Evolutionary conservation across 2,329 filamentous ascomycete genomes (phyloP), one percentile per base, ranked within the genome.

Genomic region (Sporothrix euskadiensis): DNA sequence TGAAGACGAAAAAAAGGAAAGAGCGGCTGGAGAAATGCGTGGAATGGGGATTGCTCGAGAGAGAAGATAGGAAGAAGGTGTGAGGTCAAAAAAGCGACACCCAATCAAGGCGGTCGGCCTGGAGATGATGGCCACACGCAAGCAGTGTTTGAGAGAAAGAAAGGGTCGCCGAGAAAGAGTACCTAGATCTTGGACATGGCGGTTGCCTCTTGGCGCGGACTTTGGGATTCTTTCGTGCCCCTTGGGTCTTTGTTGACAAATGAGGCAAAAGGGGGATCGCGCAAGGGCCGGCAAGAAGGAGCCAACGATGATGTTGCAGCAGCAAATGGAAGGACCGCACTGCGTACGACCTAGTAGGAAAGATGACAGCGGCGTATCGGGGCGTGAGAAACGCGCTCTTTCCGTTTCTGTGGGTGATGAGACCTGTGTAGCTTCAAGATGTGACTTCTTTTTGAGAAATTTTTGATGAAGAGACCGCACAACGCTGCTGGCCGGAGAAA

Each of bases 151-250:
- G 44, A 49, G 39, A 57, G 54, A 32, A 72, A 73, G 70, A 75
- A 75, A 63, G 69, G 66, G 54, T 75, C 76, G 75, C 76, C 76
- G 74, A 73, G 69, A 73, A 77, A 77, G 76, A 77, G 69, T 76
- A 75, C 72, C 76, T 77, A 77, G 56, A 75, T 77, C 76, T 77
- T 77, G 76, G 74, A 76, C 76, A 77, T 77, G 75, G 76, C 76
- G 75, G 73, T 71, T 77, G 73, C 75, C 75, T 76, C 73, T 75
- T 73, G 69, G 69, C 65, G 57, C 26, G 72, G 69, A 68, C 54
- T 56, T 57, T 16, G 10, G 49, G 47, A 56, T 65, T 56, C 47
- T 35, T 71, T 41, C 26, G 19, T 59, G 54, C 12, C 44, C 47
- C 30, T 39, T 69, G 22, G 59, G 32, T 22, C 5, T 52, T 69